Conservation (phyloP, 495 filamentous ascomycete genomes). For the Lentithecium fluviatile region DNA sequence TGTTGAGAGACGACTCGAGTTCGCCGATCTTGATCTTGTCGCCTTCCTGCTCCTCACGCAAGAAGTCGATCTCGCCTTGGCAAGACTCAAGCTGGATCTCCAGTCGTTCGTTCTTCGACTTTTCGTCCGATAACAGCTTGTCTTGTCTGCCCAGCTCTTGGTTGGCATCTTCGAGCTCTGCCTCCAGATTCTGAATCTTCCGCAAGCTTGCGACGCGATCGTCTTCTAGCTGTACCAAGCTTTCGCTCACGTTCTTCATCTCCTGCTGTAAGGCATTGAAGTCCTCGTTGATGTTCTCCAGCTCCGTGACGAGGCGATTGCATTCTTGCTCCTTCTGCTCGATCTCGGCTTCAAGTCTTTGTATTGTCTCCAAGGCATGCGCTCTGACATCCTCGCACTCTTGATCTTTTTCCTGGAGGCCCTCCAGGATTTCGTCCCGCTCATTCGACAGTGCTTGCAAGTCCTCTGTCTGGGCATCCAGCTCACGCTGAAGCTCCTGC, state of each 20-base stretch:
- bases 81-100: slow-evolving; percentile 88
- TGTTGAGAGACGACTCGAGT: slow-evolving; percentile 75
- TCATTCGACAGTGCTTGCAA: slow-evolving; percentile 78
- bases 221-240: slow-evolving; percentile 80
- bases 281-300: slow-evolving; percentile 73
- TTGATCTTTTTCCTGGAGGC: slow-evolving; percentile 73
- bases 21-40: slow-evolving; percentile 99
- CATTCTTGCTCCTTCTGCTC: slow-evolving; percentile 72
- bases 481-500: slow-evolving; percentile 41
- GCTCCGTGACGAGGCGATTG: slow-evolving; percentile 65
- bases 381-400: slow-evolving; percentile 75
- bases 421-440: slow-evolving; percentile 77
- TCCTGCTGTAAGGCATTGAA: slow-evolving; percentile 82
- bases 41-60: slow-evolving; percentile 93
- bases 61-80: slow-evolving; percentile 89
- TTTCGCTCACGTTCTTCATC: slow-evolving; percentile 85
- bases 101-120: slow-evolving; percentile 79
- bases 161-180: slow-evolving; percentile 44
- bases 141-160: slow-evolving; percentile 53
- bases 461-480: slow-evolving; percentile 54
- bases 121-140: slow-evolving; percentile 65
- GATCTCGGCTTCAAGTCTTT: slow-evolving; percentile 74
- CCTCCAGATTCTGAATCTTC: slow-evolving; percentile 43
- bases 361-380: slow-evolving; percentile 81
- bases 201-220: slow-evolving; percentile 53